Evolutionary conservation across 1,139 yeast species (phyloP), one percentile per base, ranked within the genome.

Genomic region (Yamadazyma aaseri): DNA sequence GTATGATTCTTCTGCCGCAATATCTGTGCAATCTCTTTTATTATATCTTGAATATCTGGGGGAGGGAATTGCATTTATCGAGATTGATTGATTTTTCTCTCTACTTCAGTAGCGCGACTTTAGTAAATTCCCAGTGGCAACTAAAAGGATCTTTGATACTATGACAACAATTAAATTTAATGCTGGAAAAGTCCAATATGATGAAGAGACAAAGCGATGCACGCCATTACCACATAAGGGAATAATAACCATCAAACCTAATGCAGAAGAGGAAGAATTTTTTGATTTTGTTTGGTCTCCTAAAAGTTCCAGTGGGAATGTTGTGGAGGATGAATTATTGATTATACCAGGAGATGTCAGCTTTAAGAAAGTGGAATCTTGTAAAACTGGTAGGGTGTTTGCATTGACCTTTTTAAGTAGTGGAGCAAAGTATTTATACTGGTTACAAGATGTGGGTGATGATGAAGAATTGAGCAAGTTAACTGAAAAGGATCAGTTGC

Each of bases 321-420:
- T 72, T 13, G 80, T 74, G 36, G 67, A 71, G 28, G 85, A 83
- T 37, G 94, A 85, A 49, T 68, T 89, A 46, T 73, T 89, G 47
- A 76, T 92, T 35, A 83, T 92, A 47, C 96, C 97, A 0, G 97
- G 97, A 2, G 97, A 92, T 54, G 95, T 90, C 28, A 78, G 82
- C 30, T 86, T 95, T 81, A 76, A 76, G 39, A 87, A 77, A 38
- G 78, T 89, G 29, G 63, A 71, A 33, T 79, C 90, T 16, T 84
- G 96, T 55, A 75, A 69, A 33, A 79, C 87, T 3, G 97, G 97
- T 8, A 70, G 98, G 44, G 89, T 92, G 17, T 84, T 83, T 58
- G 86, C 89, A 38, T 72, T 92, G 57, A 79, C 85, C 38, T 89
- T 89, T 58, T 68, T 76, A 50, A 80, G 92, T 42, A 84, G 95